Base-by-base conservation (phyloP, 495 filamentous ascomycete genomes). In the Neurospora africana region DNA sequence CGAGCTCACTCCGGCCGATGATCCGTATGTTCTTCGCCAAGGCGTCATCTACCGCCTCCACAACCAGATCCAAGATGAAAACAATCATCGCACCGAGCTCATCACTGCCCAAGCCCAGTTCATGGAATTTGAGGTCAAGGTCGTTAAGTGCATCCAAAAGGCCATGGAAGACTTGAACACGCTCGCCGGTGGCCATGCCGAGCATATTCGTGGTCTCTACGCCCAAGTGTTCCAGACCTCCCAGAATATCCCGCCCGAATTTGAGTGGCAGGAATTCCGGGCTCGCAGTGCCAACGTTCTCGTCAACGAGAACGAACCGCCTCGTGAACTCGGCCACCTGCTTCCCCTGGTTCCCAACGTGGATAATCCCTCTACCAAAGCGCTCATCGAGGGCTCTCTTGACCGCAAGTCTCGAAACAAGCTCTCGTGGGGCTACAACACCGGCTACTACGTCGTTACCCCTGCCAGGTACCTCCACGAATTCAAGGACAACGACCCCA, bases 11-110 rank as follows among this genome's bases (percentile, higher is more conserved):
- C 84, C 90, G 7, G 74, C 81, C 5, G 88, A 95, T 37, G 95
- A 99, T 81, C 95, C 96, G 19, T 99, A 98, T 80, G 83, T 98
- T 69, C 81, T 98, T 68, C 89, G 91, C 75, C 90, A 94, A 38
- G 91, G 92, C 44, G 89, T 97, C 72, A 82, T 91, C 70, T 86
- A 97, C 82, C 88, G 94, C 36, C 86, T 99, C 21, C 89, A 92
- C 84, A 94, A 93, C 82, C 95, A 99, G 83, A 88, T 98, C 61
- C 84, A 91, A 47, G 94, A 97, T 78, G 95, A 99, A 82, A 99
- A 99, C 83, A 94, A 92, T 83, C 92, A 94, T 81, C 90, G 91
- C 58, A 90, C 97, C 77, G 96, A 98, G 77, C 86, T 98, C 33
- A 86, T 99, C 69, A 86, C 89, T 11, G 91, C 97, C 36, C 95